phyloP scores from a whole-genome alignment of 495 filamentous ascomycete species.

The Astrothelium macrocarpum region DNA sequence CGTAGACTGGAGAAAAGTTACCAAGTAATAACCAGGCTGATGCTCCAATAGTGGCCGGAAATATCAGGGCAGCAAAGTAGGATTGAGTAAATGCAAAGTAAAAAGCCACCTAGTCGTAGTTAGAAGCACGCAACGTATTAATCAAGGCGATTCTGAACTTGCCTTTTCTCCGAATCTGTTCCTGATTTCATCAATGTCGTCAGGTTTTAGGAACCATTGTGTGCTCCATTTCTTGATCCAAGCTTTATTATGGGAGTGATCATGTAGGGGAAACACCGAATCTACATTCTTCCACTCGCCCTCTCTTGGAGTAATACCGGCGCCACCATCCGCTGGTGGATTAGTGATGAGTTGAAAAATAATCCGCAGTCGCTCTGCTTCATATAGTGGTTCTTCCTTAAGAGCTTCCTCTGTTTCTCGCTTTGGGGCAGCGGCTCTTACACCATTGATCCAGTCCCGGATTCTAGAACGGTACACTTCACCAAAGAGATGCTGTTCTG shows the following conservation, averaged over 20 bases:
- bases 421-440: conserved; percentile 68
- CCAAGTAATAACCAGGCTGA: conserved; percentile 75
- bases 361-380: conserved; percentile 80
- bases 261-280: conserved; percentile 80
- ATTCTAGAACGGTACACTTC: conserved; percentile 55
- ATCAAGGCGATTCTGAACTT: conserved; percentile 11
- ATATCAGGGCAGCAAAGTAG: conserved; percentile 78
- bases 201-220: conserved; percentile 64
- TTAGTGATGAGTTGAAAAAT: conserved; percentile 82
- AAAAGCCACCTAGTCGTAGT: conserved; percentile 57
- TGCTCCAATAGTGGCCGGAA: conserved; percentile 76
- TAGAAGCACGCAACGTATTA: neutral
- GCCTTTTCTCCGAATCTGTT: conserved; percentile 85
- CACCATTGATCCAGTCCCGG: conserved; percentile 92
- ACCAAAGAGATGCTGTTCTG: conserved; percentile 48
- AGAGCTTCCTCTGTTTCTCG: conserved; percentile 56
- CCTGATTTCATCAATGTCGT: conserved; percentile 77
- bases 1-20: conserved; percentile 75
- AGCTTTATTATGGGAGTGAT: conserved; percentile 72
- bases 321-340: conserved; percentile 71
- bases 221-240: conserved; percentile 87
- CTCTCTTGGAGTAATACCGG: conserved; percentile 72
- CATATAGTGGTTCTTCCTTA: conserved; percentile 60
- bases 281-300: conserved; percentile 81
- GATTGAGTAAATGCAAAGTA: conserved; percentile 95